Evolutionary conservation across 306 rosid genomes (phyloP), one percentile per base, ranked within the genome.

Genomic region (Canavalia gladiata): DNA sequence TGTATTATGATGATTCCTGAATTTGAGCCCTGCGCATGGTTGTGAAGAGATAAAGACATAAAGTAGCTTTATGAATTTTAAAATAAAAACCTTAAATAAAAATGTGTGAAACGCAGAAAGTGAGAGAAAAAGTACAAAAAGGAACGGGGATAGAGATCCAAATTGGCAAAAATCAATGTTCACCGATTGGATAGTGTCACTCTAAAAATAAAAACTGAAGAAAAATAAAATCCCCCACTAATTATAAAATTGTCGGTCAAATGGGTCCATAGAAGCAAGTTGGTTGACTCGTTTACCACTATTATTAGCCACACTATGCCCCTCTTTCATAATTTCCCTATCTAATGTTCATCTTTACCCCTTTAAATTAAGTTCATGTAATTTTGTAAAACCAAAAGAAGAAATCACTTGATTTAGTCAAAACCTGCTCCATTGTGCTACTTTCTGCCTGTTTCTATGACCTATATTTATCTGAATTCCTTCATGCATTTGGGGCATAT

Each of bases 401-500:
- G 64, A 57, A 57, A 57, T 30, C 37, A 31, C 42, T 70, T 9
- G 43, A 60, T 50, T n/a, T 0, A 0, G 50, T 18, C 10, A 10
- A 25, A 18, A 66, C 72, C n/a, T 18, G 72, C 54, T 29, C n/a
- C 47, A 29, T 10, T 2, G 12, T 28, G 29, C 34, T 42, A 49
- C 33, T 47, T 25, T 18, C 9, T 45, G 42, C 35, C 56, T 11
- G 57, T 31, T 34, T 77, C 51, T 34, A 7, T 2, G 33, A 25
- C 6, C 35, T 7, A 30, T 51, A 29, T 49, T 18, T 83, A 62
- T 33, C 33, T 2, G 29, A 66, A 64, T 41, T 59, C 12, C 29
- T 47, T 70, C 75, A 49, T 49, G 59, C 59, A 69, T 50, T 51
- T 79, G 64, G 52, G 34, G 49, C 51, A 75, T 33, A 34, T 10